phyloP scores from a whole-genome alignment of 768 basidiomycete species.

The Podaxis sp. region DNA sequence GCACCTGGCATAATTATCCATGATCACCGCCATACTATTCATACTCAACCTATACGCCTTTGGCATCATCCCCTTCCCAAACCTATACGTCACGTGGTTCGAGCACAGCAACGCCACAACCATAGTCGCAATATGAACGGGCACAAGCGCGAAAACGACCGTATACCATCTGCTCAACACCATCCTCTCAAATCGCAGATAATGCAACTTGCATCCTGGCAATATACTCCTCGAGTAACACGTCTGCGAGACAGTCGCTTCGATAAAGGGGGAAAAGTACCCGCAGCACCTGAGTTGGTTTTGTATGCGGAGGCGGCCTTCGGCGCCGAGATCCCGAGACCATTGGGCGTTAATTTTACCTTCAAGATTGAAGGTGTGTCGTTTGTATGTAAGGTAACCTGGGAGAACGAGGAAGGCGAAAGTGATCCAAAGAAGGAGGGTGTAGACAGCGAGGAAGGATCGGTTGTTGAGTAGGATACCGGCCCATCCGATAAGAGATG shows the following conservation, averaged over 20 bases:
- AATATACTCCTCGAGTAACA: constrained; percentile 74
- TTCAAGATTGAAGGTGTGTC: constrained; percentile 74
- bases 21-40: constrained; percentile 77
- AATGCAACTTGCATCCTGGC: constrained; percentile 72
- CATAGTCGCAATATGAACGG: constrained; percentile 65
- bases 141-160: constrained; percentile 63
- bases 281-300: constrained; percentile 79
- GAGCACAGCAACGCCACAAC: constrained; percentile 66
- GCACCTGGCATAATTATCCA: constrained; percentile 82
- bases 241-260: constrained; percentile 71
- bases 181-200: constrained; percentile 54
- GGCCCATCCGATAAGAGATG: constrained; percentile 73
- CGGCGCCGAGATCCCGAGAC: constrained; percentile 59
- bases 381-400: constrained; percentile 79
- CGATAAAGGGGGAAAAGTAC: constrained; percentile 77
- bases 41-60: constrained; percentile 76
- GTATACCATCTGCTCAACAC: constrained; percentile 68
- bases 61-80: constrained; percentile 88
- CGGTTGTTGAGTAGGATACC: constrained; percentile 85
- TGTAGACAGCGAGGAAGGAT: constrained; percentile 75
- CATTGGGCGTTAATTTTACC: constrained; percentile 80
- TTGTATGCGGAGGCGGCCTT: constrained; percentile 68
- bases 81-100: constrained; percentile 84
- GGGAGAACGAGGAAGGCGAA: constrained; percentile 72
- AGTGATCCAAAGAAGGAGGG: constrained; percentile 74